These are phyloP conservation scores for Hanseniaspora occidentalis DNA, from an alignment of 805 yeast genomes.

Conservation along the genomic window DNA sequence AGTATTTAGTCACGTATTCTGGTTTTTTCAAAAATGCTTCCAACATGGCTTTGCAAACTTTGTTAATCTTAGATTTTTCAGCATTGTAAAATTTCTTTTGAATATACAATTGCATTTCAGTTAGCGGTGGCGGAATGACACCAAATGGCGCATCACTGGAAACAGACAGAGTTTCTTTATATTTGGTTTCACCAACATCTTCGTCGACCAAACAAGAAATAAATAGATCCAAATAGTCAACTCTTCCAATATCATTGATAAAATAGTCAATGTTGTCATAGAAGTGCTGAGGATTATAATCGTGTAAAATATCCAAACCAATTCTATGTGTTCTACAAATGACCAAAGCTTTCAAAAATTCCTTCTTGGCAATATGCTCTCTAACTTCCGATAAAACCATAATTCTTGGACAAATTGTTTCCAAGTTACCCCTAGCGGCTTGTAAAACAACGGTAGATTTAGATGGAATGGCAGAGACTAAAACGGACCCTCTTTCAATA, in stretches of 20 bases:
- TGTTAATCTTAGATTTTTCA: constrained; percentile 51
- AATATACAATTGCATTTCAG: constrained; percentile 30
- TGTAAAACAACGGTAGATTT: constrained; percentile 74
- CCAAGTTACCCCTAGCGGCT: constrained; percentile 93
- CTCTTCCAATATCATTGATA: constrained; percentile 53
- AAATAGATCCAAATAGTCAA: constrained; percentile 75
- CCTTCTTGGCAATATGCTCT: constrained; percentile 40
- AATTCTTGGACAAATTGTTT: constrained; percentile 85
- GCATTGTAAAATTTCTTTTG: constrained; percentile 29
- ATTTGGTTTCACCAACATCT: constrained; percentile 72
- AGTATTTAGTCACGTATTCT: constrained; percentile 40
- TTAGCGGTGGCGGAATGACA: constrained; percentile 19
- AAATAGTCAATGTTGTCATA: constrained; percentile 50
- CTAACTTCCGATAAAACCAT: constrained; percentile 82
- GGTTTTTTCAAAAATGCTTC: constrained; percentile 37
- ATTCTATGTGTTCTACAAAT: constrained; percentile 86
- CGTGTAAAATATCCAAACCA: constrained; percentile 80
- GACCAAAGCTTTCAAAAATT: constrained; percentile 63
- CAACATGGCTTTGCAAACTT: constrained; percentile 61
- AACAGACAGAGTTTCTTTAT: constrained; percentile 50
- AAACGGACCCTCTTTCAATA: constrained; percentile 83
- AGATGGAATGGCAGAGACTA: constrained; percentile 72
- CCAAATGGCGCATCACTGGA: constrained; percentile 20
- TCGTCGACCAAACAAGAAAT: constrained; percentile 78
- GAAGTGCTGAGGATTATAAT: constrained; percentile 67